Percentiles rank a stretch among this genome's conserved stretches.
Evolutionary conservation across 2,329 filamentous ascomycete species (phyloP).

Genomic region (Epicoccum nigrum): DNA sequence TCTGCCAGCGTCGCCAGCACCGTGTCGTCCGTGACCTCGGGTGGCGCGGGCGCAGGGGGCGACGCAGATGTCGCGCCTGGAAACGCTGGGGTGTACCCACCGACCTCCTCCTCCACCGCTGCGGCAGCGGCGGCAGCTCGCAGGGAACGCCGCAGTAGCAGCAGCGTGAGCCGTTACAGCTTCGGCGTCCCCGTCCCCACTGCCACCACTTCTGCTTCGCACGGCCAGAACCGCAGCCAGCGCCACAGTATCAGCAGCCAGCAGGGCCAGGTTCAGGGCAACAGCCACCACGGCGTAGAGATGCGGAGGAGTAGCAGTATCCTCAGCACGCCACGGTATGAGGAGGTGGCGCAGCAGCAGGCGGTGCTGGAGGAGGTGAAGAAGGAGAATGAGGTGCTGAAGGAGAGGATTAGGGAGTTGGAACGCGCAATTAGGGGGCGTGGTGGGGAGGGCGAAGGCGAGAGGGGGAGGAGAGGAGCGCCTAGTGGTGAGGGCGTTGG

Average conservation of each 20-base stretch:
- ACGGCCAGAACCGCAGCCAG: conserved; percentile 38
- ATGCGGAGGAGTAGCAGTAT: conserved; percentile 40
- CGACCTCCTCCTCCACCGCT: conserved; percentile 52
- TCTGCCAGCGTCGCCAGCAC: conserved; percentile 68
- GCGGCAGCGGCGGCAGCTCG: conserved; percentile 51
- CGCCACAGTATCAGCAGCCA: conserved; percentile 37
- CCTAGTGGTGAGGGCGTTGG: conserved; percentile 18
- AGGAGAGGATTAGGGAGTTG: conserved; percentile 55
- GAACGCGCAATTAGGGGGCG: conserved; percentile 48
- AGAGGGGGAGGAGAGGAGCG: conserved; percentile 43
- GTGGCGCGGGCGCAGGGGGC: conserved; percentile 25
- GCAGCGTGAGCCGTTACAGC: conserved; percentile 54
- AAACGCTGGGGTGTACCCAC: too few relatives aligned
- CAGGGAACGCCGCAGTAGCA: conserved; percentile 52
- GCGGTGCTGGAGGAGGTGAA: conserved; percentile 58
- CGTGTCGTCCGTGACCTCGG: conserved; percentile 60
- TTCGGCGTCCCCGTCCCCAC: conserved; percentile 23
- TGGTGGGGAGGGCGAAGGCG: conserved; percentile 32
- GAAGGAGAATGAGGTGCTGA: conserved; percentile 56
- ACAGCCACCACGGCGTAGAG: conserved; percentile 18
- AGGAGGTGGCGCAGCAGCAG: conserved; percentile 53
- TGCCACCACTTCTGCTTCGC: neutral
- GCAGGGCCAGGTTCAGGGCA: neutral
- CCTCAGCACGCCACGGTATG: conserved; percentile 48
- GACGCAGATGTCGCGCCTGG: too few relatives aligned